Percentiles rank a stretch among this genome's conserved stretches.
These are phyloP conservation scores for Xerocomus spinulosus DNA, from an alignment of 768 basidiomycete species.

Conservation along the genomic window DNA sequence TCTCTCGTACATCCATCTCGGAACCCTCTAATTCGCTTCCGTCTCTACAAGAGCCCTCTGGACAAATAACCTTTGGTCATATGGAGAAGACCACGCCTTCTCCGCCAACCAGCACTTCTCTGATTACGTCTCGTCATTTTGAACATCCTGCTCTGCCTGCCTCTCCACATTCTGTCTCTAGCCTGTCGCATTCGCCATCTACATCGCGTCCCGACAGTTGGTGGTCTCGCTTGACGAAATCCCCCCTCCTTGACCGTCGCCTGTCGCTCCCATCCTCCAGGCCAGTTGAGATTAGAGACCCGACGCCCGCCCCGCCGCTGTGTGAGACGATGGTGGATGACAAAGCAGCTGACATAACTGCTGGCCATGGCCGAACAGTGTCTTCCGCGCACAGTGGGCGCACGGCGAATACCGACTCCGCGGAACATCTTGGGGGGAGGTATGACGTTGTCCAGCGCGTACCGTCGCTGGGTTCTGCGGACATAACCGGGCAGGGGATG, in stretches of 20 bases:
- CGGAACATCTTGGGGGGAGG: conserved; percentile 59
- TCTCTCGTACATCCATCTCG: conserved; percentile 21
- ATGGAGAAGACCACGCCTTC: conserved; percentile 21
- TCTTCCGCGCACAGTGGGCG: conserved; percentile 49
- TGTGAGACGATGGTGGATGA: conserved; percentile 59
- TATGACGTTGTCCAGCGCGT: conserved; percentile 68
- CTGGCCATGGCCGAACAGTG: conserved; percentile 32
- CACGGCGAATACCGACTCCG: conserved; percentile 65
- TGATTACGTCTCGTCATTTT: conserved; percentile 22
- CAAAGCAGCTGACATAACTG: conserved; percentile 9
- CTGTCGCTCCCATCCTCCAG: conserved; percentile 37
- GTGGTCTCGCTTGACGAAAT: conserved; percentile 72
- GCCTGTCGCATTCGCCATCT: conserved; percentile 38
- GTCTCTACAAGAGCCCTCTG: conserved; percentile 21
- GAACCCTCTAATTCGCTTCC: conserved; percentile 24
- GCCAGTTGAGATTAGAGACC: conserved; percentile 66
- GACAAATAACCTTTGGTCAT: conserved; percentile 23
- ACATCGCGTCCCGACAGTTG: conserved; percentile 68
- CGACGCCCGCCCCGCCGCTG: conserved; percentile 68
- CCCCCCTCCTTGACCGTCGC: conserved; percentile 58
- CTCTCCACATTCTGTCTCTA: conserved; percentile 36
- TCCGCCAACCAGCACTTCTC: conserved; percentile 15
- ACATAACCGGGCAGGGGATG: conserved; percentile 18
- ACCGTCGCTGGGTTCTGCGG: conserved; percentile 24
- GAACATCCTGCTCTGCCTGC: conserved; percentile 28